These are phyloP conservation scores for Pholiota microspora DNA, from an alignment of 768 basidiomycete species.

Conservation along the genomic window DNA sequence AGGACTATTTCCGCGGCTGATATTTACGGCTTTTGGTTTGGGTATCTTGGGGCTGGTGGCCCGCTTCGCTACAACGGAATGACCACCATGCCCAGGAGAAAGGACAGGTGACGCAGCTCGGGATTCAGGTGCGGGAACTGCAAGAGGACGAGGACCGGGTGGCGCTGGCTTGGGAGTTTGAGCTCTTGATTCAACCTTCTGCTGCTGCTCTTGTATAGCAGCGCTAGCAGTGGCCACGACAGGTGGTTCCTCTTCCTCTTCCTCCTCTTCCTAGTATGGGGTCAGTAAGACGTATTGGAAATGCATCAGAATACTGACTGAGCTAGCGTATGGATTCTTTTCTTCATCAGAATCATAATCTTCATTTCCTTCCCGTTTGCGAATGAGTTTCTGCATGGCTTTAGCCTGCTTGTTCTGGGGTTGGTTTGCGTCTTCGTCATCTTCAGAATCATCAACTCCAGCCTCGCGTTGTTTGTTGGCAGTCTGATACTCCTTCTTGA, in stretches of 20 bases:
- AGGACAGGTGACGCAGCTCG: slow-evolving; percentile 60
- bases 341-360: slow-evolving; percentile 84
- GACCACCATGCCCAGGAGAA: slow-evolving; percentile 61
- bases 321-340: slow-evolving; percentile 79
- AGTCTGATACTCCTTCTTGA: slow-evolving; percentile 77
- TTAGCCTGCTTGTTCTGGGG: slow-evolving; percentile 67
- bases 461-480: slow-evolving; percentile 76
- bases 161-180: slow-evolving; percentile 39
- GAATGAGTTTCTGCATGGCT: slow-evolving; percentile 83
- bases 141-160: slow-evolving; percentile 24
- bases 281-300: slow-evolving; percentile 7
- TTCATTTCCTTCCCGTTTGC: slow-evolving; percentile 77
- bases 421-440: slow-evolving; percentile 67
- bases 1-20: slow-evolving; percentile 60
- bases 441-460: slow-evolving; percentile 72
- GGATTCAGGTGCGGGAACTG: slow-evolving; percentile 38
- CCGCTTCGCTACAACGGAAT: slow-evolving; percentile 78
- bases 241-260: slow-evolving; percentile 65
- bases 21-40: slow-evolving; percentile 46
- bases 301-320: slow-evolving; percentile 41
- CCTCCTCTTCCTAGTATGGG: slow-evolving; percentile 58
- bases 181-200: slow-evolving; percentile 48
- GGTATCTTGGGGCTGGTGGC: slow-evolving; percentile 79
- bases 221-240: slow-evolving; percentile 32
- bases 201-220: slow-evolving; percentile 46